phyloP scores from a whole-genome alignment of 352 stramenopile species.

The Phytophthora fragariaefolia region DNA sequence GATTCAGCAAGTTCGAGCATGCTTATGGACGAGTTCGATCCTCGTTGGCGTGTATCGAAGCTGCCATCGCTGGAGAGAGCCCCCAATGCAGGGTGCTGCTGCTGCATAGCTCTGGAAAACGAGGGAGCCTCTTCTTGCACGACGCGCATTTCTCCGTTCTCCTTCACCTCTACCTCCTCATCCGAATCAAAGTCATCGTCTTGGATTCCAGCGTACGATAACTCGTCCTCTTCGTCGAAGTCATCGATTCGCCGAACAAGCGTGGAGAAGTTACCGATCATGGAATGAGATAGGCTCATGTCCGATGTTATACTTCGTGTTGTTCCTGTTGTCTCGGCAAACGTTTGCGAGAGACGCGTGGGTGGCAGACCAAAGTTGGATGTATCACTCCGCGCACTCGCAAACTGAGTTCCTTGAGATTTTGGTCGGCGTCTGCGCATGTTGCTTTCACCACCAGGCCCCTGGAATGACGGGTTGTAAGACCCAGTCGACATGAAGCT shows the following conservation, averaged over 20 bases:
- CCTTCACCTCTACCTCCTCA: conserved; percentile 35
- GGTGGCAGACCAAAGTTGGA: conserved; percentile 47
- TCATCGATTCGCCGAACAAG: conserved; percentile 72
- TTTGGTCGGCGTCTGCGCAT: conserved; percentile 31
- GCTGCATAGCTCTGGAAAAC: conserved; percentile 23
- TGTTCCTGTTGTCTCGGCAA: conserved; percentile 39
- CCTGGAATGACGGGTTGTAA: conserved; percentile 23
- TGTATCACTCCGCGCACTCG: conserved; percentile 40
- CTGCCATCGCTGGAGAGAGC: conserved; percentile 41
- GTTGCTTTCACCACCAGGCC: conserved; percentile 18
- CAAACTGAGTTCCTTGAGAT: conserved; percentile 33
- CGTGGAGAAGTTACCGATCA: conserved; percentile 79
- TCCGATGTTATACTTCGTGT: conserved; percentile 56
- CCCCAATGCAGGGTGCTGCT: conserved; percentile 27
- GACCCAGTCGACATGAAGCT: conserved; percentile 45
- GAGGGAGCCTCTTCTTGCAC: conserved; percentile 25
- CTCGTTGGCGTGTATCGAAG: conserved; percentile 39
- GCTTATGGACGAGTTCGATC: conserved; percentile 46
- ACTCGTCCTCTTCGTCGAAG: conserved; percentile 53
- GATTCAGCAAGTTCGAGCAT: conserved; percentile 41
- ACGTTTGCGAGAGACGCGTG: conserved; percentile 51
- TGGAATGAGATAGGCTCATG: conserved; percentile 74
- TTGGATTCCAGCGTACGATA: conserved; percentile 45
- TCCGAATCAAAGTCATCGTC: conserved; percentile 43
- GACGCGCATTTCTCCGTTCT: conserved; percentile 13